Conservation (phyloP, 2,329 filamentous ascomycete genomes). For the Aspergillus sp. region DNA sequence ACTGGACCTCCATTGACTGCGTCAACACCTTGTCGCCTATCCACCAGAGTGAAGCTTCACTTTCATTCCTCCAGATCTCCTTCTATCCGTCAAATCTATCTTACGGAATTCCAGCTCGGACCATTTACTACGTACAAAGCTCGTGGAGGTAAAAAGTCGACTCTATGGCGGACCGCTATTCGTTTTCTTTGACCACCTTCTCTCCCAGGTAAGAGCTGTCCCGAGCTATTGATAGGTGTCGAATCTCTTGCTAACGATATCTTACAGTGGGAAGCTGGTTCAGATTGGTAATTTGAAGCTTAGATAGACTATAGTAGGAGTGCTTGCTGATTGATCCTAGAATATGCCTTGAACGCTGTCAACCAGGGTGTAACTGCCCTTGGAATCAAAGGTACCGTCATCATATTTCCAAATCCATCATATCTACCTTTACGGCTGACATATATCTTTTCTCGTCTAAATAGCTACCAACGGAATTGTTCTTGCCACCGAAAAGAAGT, state of each 20-base stretch:
- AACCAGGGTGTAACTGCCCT: conserved; percentile 98
- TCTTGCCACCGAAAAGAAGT: conserved; percentile 98
- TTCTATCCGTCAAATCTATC: neutral
- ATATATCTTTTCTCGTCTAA: neutral
- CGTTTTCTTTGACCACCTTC: conserved; percentile 98
- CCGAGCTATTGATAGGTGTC: neutral
- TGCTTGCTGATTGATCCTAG: conserved; percentile 45
- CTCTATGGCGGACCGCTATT: conserved; percentile 95
- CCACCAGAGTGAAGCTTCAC: conserved; percentile 26
- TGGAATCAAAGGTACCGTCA: conserved; percentile 81
- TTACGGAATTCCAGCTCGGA: no score
- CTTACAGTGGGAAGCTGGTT: conserved; percentile 86
- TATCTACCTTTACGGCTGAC: no score
- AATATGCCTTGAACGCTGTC: conserved; percentile 98
- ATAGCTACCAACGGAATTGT: conserved; percentile 97
- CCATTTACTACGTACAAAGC: conserved; percentile 4
- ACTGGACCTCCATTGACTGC: conserved; percentile 12
- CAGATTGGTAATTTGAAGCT: conserved; percentile 69
- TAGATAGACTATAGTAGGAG: neutral
- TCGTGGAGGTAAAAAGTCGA: conserved; percentile 11
- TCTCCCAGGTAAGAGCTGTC: conserved; percentile 72
- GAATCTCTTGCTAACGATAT: conserved; percentile 41
- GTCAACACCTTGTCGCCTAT: conserved; percentile 31
- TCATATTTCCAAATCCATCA: neutral
- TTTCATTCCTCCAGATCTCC: conserved; percentile 7